Evolutionary conservation across 148 eudicot species (phyloP), one percentile per base, ranked within the genome.

Genomic region (Chenopodium album): DNA sequence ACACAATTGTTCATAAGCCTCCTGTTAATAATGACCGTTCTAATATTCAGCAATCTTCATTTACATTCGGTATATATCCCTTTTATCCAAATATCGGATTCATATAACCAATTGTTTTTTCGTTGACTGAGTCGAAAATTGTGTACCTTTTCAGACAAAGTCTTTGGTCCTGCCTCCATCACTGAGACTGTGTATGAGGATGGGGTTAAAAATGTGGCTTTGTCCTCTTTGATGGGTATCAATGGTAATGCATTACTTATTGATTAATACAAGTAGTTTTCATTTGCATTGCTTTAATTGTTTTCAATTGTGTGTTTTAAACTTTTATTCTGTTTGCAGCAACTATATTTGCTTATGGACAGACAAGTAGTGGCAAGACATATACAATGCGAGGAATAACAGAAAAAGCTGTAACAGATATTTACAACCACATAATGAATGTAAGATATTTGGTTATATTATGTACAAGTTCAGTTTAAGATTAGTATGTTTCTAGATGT

Each of bases 331-430:
- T 87, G 64, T 64, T 68, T 83, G 82, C 94, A 94, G 98, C 98
- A 62, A 94, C 97, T 76, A 89, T 96, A 76, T 96, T 96, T 88
- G 99, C 99, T 12, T 96, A 96, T 77, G 99, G 99, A 20, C 99
- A 96, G 85, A 96, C 99, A 71, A 96, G 99, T 87, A 96, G 99
- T 78, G 98, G 98, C 26, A 95, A 95, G 86, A 95, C 98, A 9
- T 96, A 84, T 67, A 95, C 99, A 56, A 95, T 96, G 99, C 83
- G 94, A 85, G 99, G 99, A 85, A 92, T 96, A 22, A 94, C 98
- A 16, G 98, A 96, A 79, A 90, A 94, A 81, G 96, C 94, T 65
- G 92, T 92, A 26, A 76, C 86, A 59, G 97, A 92, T 83, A 92
- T 92, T 71, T 92, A 91, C 70, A 79, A 82, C 77, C 91, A 92